A percentile compares a stretch with the other conserved stretches of the same genome.
phyloP scores from a whole-genome alignment of 495 filamentous ascomycete species.

The Penicillium cinerascens region DNA sequence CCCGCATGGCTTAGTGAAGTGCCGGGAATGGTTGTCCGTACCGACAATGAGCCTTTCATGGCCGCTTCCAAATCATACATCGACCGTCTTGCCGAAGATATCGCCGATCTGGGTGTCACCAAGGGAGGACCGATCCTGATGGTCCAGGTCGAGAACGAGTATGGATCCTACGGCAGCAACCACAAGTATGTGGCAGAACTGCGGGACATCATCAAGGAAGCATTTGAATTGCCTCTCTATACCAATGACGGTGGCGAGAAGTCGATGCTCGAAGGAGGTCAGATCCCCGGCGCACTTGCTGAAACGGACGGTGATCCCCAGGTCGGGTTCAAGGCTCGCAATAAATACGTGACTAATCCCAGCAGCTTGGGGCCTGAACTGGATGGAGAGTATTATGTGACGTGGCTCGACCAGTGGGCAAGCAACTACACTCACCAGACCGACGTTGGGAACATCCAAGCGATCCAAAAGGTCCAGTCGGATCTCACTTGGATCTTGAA shows the following conservation, averaged over 20 bases:
- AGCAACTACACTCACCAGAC: slow-evolving; percentile 29
- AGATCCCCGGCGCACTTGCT: slow-evolving; percentile 38
- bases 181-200: slow-evolving; percentile 36
- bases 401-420: slow-evolving; percentile 37
- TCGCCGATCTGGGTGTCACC: slow-evolving; percentile 30
- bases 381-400: slow-evolving; percentile 47
- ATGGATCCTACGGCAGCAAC: slow-evolving; percentile 43
- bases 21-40: slow-evolving; percentile 36
- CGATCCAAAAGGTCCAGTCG: slow-evolving; percentile 13
- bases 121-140: slow-evolving; percentile 44
- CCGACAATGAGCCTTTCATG: slow-evolving; percentile 36
- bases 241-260: slow-evolving; percentile 45
- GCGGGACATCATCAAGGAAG: slow-evolving; percentile 30
- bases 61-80: slow-evolving; percentile 34
- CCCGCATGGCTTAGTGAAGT: slow-evolving; percentile 41
- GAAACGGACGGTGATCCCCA: slow-evolving; percentile 44
- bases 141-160: slow-evolving; percentile 51
- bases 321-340: slow-evolving; percentile 35
- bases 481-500: slow-evolving; percentile 40
- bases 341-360: slow-evolving; percentile 37
- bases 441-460: slow-evolving; percentile 13
- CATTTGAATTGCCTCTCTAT: slow-evolving; percentile 41
- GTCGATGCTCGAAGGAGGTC: slow-evolving; percentile 37
- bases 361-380: slow-evolving; percentile 39
- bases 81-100: slow-evolving; percentile 28